These are phyloP conservation scores for Pezicula radicicola DNA, from an alignment of 2,329 filamentous ascomycete species.

Conservation along the genomic window DNA sequence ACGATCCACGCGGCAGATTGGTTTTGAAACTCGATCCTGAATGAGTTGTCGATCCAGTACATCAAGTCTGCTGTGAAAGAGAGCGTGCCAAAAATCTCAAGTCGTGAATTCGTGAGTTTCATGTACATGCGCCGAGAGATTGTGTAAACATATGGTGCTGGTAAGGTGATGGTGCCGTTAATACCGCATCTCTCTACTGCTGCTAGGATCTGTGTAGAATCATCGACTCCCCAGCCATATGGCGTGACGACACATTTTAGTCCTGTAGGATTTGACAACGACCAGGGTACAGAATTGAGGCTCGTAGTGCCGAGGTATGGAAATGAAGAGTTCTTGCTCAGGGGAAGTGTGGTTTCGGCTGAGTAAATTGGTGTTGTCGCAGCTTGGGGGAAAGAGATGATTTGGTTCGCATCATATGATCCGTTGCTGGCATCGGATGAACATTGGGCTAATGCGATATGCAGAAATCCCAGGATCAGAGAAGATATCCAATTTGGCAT, in stretches of 20 bases:
- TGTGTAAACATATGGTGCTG: not conserved
- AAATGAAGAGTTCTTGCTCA: no score
- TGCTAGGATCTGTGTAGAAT: not conserved
- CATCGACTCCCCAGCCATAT: not conserved
- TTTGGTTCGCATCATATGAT: no score
- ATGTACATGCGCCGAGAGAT: not conserved
- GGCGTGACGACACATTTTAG: not conserved
- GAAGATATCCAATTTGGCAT: no score
- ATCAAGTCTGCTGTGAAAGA: slow-evolving; percentile 1
- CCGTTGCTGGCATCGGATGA: no score
- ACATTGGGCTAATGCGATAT: no score
- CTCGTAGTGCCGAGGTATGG: no score
- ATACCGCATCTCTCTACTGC: not conserved
- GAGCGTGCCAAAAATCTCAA: slow-evolving; percentile 4
- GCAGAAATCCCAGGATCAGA: no score
- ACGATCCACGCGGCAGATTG: not conserved
- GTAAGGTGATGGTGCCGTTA: not conserved
- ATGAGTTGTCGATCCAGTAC: slow-evolving; percentile 7
- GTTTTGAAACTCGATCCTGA: slow-evolving; percentile 1
- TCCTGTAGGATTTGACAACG: no score
- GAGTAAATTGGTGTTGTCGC: no score
- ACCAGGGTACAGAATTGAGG: no score
- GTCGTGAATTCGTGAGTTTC: not conserved
- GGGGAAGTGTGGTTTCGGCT: no score
- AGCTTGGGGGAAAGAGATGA: no score